phyloP scores from a whole-genome alignment of 2,329 filamentous ascomycete species.

The Colletotrichum sp. region DNA sequence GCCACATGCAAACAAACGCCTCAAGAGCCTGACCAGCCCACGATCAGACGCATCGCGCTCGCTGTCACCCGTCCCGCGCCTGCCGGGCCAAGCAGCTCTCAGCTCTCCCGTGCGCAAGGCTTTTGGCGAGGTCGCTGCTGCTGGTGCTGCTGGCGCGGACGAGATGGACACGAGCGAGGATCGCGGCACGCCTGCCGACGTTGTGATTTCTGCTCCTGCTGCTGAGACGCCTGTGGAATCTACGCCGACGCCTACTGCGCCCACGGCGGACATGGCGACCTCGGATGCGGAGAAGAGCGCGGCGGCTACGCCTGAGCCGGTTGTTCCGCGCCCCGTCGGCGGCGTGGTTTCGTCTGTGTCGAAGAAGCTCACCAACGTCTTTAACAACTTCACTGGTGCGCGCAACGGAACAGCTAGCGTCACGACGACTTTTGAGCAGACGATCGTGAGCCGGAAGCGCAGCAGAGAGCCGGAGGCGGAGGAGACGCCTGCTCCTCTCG shows the following conservation, averaged over 20 bases:
- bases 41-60: slow-evolving; percentile 2
- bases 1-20: slow-evolving; percentile 8
- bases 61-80: background rate
- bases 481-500: background rate
- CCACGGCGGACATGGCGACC: background rate
- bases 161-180: background rate
- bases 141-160: background rate
- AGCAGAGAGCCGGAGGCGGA: slow-evolving; percentile 7
- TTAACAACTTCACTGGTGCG: background rate
- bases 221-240: background rate
- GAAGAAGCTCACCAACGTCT: background rate
- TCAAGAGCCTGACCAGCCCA: background rate
- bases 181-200: background rate
- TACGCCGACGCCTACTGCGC: background rate
- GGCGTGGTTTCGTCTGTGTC: background rate
- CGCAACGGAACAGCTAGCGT: background rate
- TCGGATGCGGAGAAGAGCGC: background rate
- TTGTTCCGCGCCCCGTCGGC: background rate
- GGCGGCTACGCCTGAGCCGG: background rate
- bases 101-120: background rate
- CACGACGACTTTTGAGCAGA: slow-evolving; percentile 6
- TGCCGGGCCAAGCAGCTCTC: background rate
- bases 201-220: background rate
- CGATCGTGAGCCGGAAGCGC: slow-evolving; percentile 8
- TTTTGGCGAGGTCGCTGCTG: background rate